Evolutionary conservation across 2,329 filamentous ascomycete species (phyloP).

Genomic region (Aureobasidium lini): DNA sequence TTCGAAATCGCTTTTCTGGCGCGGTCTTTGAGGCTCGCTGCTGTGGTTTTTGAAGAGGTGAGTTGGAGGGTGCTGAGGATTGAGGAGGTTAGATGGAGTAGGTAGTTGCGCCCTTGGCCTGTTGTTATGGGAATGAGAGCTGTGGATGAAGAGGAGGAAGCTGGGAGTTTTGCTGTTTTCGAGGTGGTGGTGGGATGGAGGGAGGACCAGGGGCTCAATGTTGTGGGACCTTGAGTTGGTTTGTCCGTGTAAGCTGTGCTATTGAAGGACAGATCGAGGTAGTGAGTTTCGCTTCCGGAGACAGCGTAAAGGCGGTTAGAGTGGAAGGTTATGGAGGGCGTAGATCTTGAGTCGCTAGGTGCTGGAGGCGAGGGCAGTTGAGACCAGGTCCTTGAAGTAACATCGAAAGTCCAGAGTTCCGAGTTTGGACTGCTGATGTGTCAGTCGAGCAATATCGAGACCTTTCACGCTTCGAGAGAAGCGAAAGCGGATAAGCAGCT

Average conservation of each 20-base stretch:
- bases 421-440: conserved; percentile 19
- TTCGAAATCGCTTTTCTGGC: conserved; percentile 38
- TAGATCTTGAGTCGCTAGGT: conserved; percentile 27
- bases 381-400: conserved; percentile 42
- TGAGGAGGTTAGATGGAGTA: conserved; percentile 46
- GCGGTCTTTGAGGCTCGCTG: conserved; percentile 44
- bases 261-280: conserved; percentile 17
- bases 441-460: background rate
- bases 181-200: conserved; percentile 26
- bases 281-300: conserved; percentile 16
- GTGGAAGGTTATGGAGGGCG: conserved; percentile 37
- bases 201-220: conserved; percentile 33
- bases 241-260: conserved; percentile 13
- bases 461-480: background rate
- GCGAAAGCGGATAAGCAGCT: background rate
- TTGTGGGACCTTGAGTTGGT: conserved; percentile 15
- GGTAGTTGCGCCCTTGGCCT: conserved; percentile 46
- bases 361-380: conserved; percentile 37
- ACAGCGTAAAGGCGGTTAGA: conserved; percentile 33
- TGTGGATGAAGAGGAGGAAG: conserved; percentile 36
- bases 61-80: conserved; percentile 49
- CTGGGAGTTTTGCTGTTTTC: conserved; percentile 34
- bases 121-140: conserved; percentile 42
- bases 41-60: conserved; percentile 38
- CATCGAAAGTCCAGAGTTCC: conserved; percentile 47